phyloP scores from a whole-genome alignment of 2,329 filamentous ascomycete genomes.

The Catunica adiposa region DNA sequence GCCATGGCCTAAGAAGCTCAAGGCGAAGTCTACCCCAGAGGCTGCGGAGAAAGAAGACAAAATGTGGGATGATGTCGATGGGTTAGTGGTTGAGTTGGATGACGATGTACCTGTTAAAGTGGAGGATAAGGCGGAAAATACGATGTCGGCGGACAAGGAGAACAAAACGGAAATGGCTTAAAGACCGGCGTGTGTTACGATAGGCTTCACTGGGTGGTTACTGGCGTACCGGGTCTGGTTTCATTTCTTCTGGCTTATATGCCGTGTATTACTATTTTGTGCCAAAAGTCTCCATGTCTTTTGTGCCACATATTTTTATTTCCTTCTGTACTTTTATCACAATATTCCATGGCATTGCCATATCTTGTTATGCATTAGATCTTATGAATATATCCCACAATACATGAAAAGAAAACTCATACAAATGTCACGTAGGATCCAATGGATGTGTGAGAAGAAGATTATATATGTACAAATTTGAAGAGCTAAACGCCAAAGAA shows the following conservation, averaged over 20 bases:
- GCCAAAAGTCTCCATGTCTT: no score
- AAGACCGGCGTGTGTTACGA: no score
- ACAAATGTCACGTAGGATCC: not conserved
- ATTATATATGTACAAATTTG: not conserved
- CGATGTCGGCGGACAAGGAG: not conserved
- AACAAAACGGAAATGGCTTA: not conserved
- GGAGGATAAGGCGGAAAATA: not conserved
- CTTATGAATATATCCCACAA: no score
- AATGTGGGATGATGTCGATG: not conserved
- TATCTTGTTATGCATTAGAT: no score
- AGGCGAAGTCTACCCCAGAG: not conserved
- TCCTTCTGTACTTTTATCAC: no score
- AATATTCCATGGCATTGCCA: not conserved
- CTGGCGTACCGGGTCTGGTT: not conserved
- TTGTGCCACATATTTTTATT: no score
- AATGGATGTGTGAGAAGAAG: not conserved
- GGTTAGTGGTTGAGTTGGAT: not conserved
- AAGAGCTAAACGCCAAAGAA: not conserved
- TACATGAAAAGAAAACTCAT: no score
- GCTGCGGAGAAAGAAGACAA: not conserved
- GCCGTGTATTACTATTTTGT: conserved; percentile 11
- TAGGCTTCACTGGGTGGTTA: no score
- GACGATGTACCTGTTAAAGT: no score
- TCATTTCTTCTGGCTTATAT: not conserved
- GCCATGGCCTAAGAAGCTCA: not conserved